Percentiles rank a stretch among this genome's conserved stretches.
Conservation (phyloP, 192 early-diverging fungal genomes). For the Rhizophlyctis rosea region DNA sequence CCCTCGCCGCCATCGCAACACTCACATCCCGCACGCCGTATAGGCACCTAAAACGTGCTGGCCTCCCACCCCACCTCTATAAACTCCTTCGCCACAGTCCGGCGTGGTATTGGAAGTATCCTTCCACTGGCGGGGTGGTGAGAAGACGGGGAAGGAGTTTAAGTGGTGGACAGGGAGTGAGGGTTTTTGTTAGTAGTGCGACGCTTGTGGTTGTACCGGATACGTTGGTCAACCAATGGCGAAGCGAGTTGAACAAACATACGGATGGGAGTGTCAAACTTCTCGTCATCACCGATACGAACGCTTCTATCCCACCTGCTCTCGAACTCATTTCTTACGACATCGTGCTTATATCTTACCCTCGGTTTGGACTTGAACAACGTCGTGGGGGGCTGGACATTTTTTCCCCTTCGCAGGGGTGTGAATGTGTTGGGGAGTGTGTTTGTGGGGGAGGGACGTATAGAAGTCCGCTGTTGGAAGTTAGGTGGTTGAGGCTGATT, state of each 20-base stretch:
- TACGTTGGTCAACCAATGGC: slow-evolving; percentile 74
- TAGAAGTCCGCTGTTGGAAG: slow-evolving; percentile 61
- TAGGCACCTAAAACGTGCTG: slow-evolving; percentile 33
- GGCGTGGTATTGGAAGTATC: slow-evolving; percentile 55
- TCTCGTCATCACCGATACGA: slow-evolving; percentile 41
- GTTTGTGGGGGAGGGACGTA: too few relatives aligned
- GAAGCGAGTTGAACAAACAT: slow-evolving; percentile 67
- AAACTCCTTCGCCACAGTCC: slow-evolving; percentile 42
- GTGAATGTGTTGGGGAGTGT: too few relatives aligned
- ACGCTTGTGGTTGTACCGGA: slow-evolving; percentile 80
- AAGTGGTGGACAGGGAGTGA: too few relatives aligned
- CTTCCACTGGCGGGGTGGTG: too few relatives aligned
- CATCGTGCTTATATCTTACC: slow-evolving; percentile 67
- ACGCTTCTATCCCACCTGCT: slow-evolving; percentile 46
- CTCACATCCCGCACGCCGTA: neutral
- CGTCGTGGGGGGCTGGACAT: slow-evolving; percentile 25
- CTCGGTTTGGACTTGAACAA: slow-evolving; percentile 63
- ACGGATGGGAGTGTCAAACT: slow-evolving; percentile 41
- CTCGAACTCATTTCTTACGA: slow-evolving; percentile 57
- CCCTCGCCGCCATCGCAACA: neutral
- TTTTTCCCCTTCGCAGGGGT: too few relatives aligned
- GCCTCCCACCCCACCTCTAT: slow-evolving; percentile 42
- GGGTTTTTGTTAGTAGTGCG: slow-evolving; percentile 37
- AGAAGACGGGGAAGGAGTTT: too few relatives aligned
- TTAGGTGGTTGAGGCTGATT: slow-evolving; percentile 77